phyloP scores from a whole-genome alignment of 2,329 filamentous ascomycete species.

The Monosporascus sp. region DNA sequence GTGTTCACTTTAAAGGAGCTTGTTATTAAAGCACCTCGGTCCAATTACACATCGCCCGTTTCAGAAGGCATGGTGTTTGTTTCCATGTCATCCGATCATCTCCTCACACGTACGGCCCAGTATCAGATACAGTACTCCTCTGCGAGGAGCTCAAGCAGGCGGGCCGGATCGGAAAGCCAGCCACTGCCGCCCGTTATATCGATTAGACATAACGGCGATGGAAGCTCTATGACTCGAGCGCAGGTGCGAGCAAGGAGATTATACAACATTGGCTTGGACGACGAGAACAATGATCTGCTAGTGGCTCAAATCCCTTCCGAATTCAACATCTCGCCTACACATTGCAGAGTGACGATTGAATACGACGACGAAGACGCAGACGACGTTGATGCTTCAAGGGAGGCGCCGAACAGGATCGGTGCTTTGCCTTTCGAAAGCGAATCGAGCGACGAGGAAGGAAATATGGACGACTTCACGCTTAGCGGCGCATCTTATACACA shows the following conservation, averaged over 20 bases:
- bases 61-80: slow-evolving; percentile 92
- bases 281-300: slow-evolving; percentile 40
- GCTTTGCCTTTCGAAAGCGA: slow-evolving; percentile 50
- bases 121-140: slow-evolving; percentile 67
- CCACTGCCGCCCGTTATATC: slow-evolving; percentile 39
- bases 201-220: slow-evolving; percentile 48
- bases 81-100: slow-evolving; percentile 75
- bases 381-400: slow-evolving; percentile 17
- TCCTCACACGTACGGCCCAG: slow-evolving; percentile 65
- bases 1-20: slow-evolving; percentile 81
- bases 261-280: slow-evolving; percentile 36
- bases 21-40: slow-evolving; percentile 77
- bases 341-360: slow-evolving; percentile 53
- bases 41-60: slow-evolving; percentile 82
- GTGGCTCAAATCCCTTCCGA: slow-evolving; percentile 53
- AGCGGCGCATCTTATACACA: slow-evolving; percentile 22
- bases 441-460: slow-evolving; percentile 33
- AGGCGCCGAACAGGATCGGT: slow-evolving; percentile 47
- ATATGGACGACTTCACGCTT: slow-evolving; percentile 29
- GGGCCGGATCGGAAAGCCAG: slow-evolving; percentile 22
- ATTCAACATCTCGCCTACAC: slow-evolving; percentile 42
- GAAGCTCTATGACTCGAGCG: slow-evolving; percentile 40
- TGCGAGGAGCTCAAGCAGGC: slow-evolving; percentile 17
- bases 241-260: slow-evolving; percentile 40
- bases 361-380: slow-evolving; percentile 56